A percentile compares a stretch with the other conserved stretches of the same genome.
Evolutionary conservation across 2,329 filamentous ascomycete species (phyloP).

Genomic region (Alternaria burnsii): DNA sequence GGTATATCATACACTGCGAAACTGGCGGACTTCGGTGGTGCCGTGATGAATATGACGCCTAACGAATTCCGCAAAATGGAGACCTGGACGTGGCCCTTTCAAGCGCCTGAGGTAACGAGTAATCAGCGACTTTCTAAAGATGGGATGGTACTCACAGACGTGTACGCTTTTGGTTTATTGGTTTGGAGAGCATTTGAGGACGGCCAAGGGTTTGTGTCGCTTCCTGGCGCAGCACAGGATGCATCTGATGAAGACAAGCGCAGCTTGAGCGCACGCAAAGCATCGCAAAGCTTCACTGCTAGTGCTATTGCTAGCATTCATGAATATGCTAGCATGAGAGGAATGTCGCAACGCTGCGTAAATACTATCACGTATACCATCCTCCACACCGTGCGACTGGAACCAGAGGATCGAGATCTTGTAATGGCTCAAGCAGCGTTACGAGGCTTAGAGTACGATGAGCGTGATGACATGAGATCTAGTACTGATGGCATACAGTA

Average conservation of each 20-base stretch:
- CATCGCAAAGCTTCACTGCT: neutral
- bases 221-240: neutral
- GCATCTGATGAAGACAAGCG: constrained; percentile 5
- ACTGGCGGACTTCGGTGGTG: constrained; percentile 8
- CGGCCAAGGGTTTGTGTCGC: constrained; percentile 10
- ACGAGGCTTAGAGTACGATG: neutral
- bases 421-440: neutral
- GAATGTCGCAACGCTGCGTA: neutral
- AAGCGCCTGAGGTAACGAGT: constrained; percentile 16
- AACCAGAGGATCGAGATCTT: neutral
- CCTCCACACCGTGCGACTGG: neutral
- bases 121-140: neutral
- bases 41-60: constrained; percentile 18
- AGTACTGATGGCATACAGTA: neutral
- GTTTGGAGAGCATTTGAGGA: constrained; percentile 15
- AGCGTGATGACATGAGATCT: neutral
- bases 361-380: neutral
- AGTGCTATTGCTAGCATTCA: neutral
- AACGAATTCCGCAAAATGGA: neutral
- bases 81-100: constrained; percentile 5
- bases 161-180: constrained; percentile 20
- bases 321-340: neutral
- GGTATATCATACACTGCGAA: neutral
- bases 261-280: neutral
- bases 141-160: constrained; percentile 18